These are phyloP conservation scores for Zarea fungicola DNA, from an alignment of 2,329 filamentous ascomycete genomes.

Conservation along the genomic window DNA sequence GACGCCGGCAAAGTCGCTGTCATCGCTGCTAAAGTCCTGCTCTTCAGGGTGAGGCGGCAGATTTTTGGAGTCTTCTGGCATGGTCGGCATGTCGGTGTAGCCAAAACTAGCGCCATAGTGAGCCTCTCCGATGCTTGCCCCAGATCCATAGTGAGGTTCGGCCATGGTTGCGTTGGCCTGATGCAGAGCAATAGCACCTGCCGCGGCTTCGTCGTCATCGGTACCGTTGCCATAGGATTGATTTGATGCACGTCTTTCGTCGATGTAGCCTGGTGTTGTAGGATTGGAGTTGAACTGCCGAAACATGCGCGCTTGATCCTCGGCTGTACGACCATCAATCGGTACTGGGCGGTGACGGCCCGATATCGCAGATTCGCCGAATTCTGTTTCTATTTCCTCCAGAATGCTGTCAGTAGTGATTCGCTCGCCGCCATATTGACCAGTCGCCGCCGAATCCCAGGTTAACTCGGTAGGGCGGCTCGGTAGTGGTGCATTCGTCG, in stretches of 20 bases:
- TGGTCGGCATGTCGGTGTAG: conserved; percentile 26
- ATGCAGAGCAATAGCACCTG: conserved; percentile 76
- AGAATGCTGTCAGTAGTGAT: conserved; percentile 49
- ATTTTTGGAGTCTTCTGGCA: conserved; percentile 26
- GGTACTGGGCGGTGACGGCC: conserved; percentile 35
- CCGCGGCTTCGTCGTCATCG: conserved; percentile 76
- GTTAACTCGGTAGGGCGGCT: conserved; percentile 44
- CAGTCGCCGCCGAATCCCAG: conserved; percentile 38
- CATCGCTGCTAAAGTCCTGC: conserved; percentile 50
- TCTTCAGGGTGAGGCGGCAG: conserved; percentile 47
- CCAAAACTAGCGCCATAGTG: conserved; percentile 33
- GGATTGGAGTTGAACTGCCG: conserved; percentile 47
- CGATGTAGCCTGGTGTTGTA: conserved; percentile 34
- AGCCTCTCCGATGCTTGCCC: no score
- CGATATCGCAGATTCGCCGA: conserved; percentile 5
- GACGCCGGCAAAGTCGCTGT: conserved; percentile 65
- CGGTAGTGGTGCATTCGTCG: conserved; percentile 56
- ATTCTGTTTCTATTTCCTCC: conserved; percentile 53
- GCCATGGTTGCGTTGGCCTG: conserved; percentile 70
- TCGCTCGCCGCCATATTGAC: conserved; percentile 34
- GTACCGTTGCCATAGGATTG: conserved; percentile 3
- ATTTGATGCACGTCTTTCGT: conserved; percentile 19
- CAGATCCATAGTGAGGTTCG: conserved; percentile 44
- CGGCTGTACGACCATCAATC: conserved; percentile 41
- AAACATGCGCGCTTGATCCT: conserved; percentile 42